Conservation (phyloP, 179 eudicot species). For the Silene noctiflora region DNA sequence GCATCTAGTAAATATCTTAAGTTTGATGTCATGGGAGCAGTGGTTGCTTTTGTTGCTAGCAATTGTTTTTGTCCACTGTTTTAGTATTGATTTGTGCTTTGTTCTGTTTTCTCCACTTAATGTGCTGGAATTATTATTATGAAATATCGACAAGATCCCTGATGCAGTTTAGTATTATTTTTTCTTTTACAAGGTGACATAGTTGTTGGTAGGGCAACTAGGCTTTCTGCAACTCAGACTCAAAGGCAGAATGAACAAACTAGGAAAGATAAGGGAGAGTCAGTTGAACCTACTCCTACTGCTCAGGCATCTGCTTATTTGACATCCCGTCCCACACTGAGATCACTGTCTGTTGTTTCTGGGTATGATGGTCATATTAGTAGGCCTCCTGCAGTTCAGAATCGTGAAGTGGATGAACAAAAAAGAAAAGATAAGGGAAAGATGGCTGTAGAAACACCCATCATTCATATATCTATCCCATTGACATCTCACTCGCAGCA, state of each 20-base stretch:
- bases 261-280: slow-evolving; percentile 30
- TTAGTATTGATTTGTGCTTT: neutral
- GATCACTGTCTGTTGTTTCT: slow-evolving; percentile 7
- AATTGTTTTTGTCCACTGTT: neutral
- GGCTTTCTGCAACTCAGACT: slow-evolving; percentile 19
- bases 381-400: neutral
- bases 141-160: neutral
- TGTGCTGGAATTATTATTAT: neutral
- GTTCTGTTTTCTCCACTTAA: neutral
- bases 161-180: neutral
- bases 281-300: neutral
- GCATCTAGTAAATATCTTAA: neutral
- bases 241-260: slow-evolving; percentile 21
- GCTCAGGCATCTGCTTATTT: slow-evolving; percentile 2
- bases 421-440: slow-evolving; percentile 29
- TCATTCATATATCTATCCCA: neutral
- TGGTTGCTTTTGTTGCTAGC: neutral
- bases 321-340: neutral
- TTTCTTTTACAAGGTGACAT: slow-evolving; percentile 11
- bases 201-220: slow-evolving; percentile 14
- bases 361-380: slow-evolving; percentile 3
- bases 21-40: neutral
- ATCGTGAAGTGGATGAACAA: slow-evolving; percentile 10
- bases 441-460: slow-evolving; percentile 13
- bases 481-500: slow-evolving; percentile 1